These are phyloP conservation scores for Apiosordaria backusii DNA, from an alignment of 495 filamentous ascomycete species.

Conservation along the genomic window DNA sequence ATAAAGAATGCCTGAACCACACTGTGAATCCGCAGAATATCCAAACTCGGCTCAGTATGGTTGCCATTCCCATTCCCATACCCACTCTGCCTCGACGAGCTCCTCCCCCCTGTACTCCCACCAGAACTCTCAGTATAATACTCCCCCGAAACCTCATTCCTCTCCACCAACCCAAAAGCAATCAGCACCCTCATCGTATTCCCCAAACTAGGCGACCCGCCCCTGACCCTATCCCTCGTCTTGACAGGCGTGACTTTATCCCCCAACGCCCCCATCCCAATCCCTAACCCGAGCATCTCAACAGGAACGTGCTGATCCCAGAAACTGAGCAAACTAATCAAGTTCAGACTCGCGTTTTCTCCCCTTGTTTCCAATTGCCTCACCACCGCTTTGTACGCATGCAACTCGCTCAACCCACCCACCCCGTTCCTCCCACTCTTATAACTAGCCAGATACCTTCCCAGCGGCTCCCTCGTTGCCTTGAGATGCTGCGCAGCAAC, in stretches of 20 bases:
- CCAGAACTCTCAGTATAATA: neutral
- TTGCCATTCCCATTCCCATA: neutral
- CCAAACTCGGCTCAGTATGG: constrained; percentile 50
- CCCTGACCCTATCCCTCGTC: constrained; percentile 45
- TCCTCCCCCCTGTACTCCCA: neutral
- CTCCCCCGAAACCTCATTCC: constrained; percentile 30
- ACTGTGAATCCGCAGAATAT: constrained; percentile 70
- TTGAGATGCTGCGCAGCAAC: constrained; percentile 72
- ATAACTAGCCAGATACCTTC: constrained; percentile 67
- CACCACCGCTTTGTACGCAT: constrained; percentile 65
- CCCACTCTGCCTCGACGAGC: neutral
- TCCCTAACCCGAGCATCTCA: constrained; percentile 66
- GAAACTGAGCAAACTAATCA: constrained; percentile 72
- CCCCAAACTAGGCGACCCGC: constrained; percentile 49
- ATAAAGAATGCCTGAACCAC: constrained; percentile 79
- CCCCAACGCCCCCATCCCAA: constrained; percentile 55
- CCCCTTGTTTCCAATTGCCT: constrained; percentile 62
- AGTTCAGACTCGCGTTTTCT: constrained; percentile 60
- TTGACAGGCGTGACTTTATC: constrained; percentile 55
- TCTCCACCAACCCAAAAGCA: constrained; percentile 66
- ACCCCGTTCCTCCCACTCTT: constrained; percentile 60
- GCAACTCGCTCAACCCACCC: constrained; percentile 53
- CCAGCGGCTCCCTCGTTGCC: constrained; percentile 65
- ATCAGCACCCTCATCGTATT: constrained; percentile 66
- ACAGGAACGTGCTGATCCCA: constrained; percentile 72